Evolutionary conservation across 352 stramenopile species (phyloP).

Genomic region (Phytophthora chlamydospora): DNA sequence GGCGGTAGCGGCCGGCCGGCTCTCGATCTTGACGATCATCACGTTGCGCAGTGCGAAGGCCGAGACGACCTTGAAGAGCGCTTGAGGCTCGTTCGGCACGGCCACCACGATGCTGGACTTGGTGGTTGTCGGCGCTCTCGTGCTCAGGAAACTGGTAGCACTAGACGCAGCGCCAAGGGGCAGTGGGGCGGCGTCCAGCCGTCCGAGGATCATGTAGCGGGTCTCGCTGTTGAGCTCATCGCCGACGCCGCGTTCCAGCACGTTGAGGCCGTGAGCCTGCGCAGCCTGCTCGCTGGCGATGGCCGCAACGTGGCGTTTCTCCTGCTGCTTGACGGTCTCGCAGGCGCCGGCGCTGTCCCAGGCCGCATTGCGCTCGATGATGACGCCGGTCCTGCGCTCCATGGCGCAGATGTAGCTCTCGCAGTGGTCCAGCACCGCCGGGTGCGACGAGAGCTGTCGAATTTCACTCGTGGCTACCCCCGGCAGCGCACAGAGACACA

Average conservation of each 20-base stretch:
- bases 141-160: conserved; percentile 6
- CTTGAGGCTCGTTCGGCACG: conserved; percentile 72
- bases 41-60: conserved; percentile 78
- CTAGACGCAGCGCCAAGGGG: conserved; percentile 33
- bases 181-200: conserved; percentile 48
- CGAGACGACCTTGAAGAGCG: conserved; percentile 80
- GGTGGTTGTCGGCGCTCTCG: conserved; percentile 33
- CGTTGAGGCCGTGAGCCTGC: conserved; percentile 51
- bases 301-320: conserved; percentile 51
- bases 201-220: conserved; percentile 75
- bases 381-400: conserved; percentile 54
- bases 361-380: conserved; percentile 66
- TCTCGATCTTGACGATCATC: conserved; percentile 87
- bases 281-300: conserved; percentile 75
- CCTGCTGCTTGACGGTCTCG: conserved; percentile 65
- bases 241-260: conserved; percentile 62
- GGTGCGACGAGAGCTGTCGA: conserved; percentile 63
- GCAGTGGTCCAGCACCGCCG: conserved; percentile 69
- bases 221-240: conserved; percentile 79
- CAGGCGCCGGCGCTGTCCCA: conserved; percentile 75
- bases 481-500: conserved; percentile 62
- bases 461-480: conserved; percentile 51
- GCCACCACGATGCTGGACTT: conserved; percentile 78
- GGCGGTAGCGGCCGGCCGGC: conserved; percentile 67
- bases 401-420: conserved; percentile 70